Conservation (phyloP, 2,329 filamentous ascomycete species). For the Ampelomyces quisqualis region DNA sequence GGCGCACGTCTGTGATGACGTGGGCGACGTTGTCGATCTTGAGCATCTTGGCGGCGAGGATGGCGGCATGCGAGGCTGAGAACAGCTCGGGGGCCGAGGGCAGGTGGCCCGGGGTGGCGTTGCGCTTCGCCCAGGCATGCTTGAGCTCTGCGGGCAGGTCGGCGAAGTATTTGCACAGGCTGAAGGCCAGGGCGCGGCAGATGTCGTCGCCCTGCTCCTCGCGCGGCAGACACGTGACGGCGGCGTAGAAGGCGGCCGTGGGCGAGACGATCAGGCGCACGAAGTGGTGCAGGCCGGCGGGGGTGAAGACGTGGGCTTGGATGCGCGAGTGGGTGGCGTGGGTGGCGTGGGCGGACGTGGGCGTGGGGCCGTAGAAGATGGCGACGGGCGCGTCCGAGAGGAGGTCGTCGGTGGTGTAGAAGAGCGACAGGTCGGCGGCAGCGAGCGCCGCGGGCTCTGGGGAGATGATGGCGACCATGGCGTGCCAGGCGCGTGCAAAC, state of each 20-base stretch:
- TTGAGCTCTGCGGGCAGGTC: slow-evolving; percentile 80
- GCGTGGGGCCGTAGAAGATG: slow-evolving; percentile 89
- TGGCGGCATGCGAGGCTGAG: slow-evolving; percentile 87
- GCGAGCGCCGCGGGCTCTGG: slow-evolving; percentile 74
- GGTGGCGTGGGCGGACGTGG: slow-evolving; percentile 83
- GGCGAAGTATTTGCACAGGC: slow-evolving; percentile 88
- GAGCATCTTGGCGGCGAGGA: slow-evolving; percentile 81
- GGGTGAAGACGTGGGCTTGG: slow-evolving; percentile 87
- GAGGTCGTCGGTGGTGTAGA: slow-evolving; percentile 82
- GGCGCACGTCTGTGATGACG: slow-evolving; percentile 70
- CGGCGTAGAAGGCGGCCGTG: slow-evolving; percentile 85
- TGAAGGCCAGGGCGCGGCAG: slow-evolving; percentile 87
- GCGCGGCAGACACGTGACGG: slow-evolving; percentile 84
- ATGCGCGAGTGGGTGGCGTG: slow-evolving; percentile 88
- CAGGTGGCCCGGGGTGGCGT: slow-evolving; percentile 56
- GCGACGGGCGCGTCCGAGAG: slow-evolving; percentile 79
- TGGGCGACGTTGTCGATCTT: slow-evolving; percentile 75
- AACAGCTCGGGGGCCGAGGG: slow-evolving; percentile 72
- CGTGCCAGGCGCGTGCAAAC: slow-evolving; percentile 37
- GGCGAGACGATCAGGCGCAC: slow-evolving; percentile 90
- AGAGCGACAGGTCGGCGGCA: slow-evolving; percentile 79
- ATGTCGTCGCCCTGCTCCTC: slow-evolving; percentile 96
- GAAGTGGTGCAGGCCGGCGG: slow-evolving; percentile 86
- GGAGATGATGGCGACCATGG: slow-evolving; percentile 83
- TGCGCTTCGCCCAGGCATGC: slow-evolving; percentile 61